Conservation (phyloP, 139 green algal genomes). For the Micromonas commoda region DNA sequence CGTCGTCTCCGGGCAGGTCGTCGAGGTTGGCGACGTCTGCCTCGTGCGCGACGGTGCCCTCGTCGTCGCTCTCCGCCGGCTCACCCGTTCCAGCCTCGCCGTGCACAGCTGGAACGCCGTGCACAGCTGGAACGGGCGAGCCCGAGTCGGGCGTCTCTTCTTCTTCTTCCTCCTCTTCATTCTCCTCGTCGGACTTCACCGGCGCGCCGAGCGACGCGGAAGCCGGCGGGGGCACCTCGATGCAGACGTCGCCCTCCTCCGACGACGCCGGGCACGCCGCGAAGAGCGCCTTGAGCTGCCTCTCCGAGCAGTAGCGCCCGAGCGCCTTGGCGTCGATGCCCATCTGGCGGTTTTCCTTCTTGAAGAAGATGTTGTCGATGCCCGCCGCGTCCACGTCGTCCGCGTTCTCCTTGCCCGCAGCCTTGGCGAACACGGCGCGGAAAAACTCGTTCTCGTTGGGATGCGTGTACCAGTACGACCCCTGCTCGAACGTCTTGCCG, state of each 20-base stretch:
- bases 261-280: too few species aligned
- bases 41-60: background rate
- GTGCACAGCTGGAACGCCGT: too few species aligned
- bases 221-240: too few species aligned
- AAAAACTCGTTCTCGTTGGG: conserved; percentile 15
- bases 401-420: background rate
- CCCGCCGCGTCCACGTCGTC: conserved; percentile 1
- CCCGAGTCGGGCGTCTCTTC: too few species aligned
- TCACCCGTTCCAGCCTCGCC: too few species aligned
- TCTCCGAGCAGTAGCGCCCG: background rate
- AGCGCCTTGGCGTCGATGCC: background rate
- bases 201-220: background rate
- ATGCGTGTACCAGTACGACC: background rate
- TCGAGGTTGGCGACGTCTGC: background rate
- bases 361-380: too few species aligned
- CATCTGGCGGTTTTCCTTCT: background rate
- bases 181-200: background rate
- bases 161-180: background rate
- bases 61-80: background rate
- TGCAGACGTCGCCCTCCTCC: too few species aligned
- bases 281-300: background rate
- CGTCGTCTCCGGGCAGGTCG: background rate
- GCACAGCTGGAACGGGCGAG: too few species aligned
- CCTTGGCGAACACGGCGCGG: background rate
- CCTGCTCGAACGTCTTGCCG: conserved; percentile 3